Conservation (phyloP, 495 filamentous ascomycete genomes). For the Cercophora samala region DNA sequence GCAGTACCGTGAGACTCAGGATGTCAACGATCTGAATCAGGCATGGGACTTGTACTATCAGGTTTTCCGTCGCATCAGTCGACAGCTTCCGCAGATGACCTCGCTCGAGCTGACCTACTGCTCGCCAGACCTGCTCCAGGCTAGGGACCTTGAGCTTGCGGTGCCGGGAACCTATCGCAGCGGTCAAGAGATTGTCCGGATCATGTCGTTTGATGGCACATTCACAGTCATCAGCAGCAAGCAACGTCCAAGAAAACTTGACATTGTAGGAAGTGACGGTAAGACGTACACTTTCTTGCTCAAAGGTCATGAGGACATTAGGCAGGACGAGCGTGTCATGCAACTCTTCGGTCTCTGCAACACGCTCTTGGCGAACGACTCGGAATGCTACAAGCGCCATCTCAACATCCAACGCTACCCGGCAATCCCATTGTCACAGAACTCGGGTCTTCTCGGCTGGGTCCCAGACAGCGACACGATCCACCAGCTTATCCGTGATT, state of each 20-base stretch:
- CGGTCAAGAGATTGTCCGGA: conserved; percentile 79
- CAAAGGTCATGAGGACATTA: conserved; percentile 97
- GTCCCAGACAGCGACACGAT: conserved; percentile 98
- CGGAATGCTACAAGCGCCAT: conserved; percentile 94
- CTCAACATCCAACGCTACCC: conserved; percentile 92
- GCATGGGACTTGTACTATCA: conserved; percentile 99
- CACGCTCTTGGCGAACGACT: conserved; percentile 85
- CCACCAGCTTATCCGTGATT: conserved; percentile 94
- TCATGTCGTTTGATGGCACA: conserved; percentile 82
- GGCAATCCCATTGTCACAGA: conserved; percentile 91
- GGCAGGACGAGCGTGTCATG: conserved; percentile 99
- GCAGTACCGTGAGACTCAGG: conserved; percentile 79
- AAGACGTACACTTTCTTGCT: conserved; percentile 77
- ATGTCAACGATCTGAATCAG: conserved; percentile 91
- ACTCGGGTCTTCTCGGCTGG: conserved; percentile 91
- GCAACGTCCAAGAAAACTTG: conserved; percentile 87
- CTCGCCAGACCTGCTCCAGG: conserved; percentile 82
- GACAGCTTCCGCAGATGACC: conserved; percentile 86
- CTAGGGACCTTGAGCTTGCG: conserved; percentile 79
- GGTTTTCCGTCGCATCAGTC: conserved; percentile 90
- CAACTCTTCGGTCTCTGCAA: conserved; percentile 96
- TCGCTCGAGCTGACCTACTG: conserved; percentile 94
- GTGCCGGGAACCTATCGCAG: conserved; percentile 92
- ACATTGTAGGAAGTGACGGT: conserved; percentile 83
- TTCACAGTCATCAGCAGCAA: conserved; percentile 94